Conservation (phyloP, 2,329 filamentous ascomycete species). For the Verticillium albo-atrum region DNA sequence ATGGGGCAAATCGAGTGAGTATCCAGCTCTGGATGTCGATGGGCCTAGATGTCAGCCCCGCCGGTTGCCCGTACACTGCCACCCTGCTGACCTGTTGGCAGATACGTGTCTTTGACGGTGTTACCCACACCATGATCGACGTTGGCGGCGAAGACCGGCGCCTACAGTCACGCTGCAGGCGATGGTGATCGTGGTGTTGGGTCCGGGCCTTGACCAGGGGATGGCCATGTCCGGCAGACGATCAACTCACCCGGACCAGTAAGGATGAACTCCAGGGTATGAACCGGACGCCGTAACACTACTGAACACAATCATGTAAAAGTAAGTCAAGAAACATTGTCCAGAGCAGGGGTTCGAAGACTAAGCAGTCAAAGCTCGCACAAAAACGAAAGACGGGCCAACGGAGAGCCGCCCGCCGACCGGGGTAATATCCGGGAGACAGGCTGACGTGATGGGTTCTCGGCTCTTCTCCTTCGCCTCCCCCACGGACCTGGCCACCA, state of each 20-base stretch:
- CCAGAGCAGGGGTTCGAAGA: neutral
- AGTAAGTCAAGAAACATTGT: neutral
- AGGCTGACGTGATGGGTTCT: neutral
- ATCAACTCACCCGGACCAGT: neutral
- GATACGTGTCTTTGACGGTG: neutral
- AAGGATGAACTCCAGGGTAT: neutral
- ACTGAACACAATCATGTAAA: neutral
- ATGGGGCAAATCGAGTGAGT: neutral
- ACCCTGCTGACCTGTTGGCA: neutral
- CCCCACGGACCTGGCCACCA: neutral
- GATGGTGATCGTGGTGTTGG: neutral
- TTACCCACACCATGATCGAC: neutral
- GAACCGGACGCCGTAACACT: neutral
- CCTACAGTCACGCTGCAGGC: neutral
- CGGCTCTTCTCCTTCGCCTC: neutral
- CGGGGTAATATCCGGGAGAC: neutral
- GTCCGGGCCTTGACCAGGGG: neutral
- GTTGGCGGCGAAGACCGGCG: neutral
- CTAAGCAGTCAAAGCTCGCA: neutral
- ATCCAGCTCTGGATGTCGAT: neutral
- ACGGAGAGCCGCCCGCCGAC: neutral
- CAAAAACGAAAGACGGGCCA: neutral
- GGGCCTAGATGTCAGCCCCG: neutral
- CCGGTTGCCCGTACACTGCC: neutral
- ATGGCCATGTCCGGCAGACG: neutral